A percentile compares a stretch with the other conserved stretches of the same genome.
Evolutionary conservation across 257 asterid genomes (phyloP).

Genomic region (Mitragyna speciosa): DNA sequence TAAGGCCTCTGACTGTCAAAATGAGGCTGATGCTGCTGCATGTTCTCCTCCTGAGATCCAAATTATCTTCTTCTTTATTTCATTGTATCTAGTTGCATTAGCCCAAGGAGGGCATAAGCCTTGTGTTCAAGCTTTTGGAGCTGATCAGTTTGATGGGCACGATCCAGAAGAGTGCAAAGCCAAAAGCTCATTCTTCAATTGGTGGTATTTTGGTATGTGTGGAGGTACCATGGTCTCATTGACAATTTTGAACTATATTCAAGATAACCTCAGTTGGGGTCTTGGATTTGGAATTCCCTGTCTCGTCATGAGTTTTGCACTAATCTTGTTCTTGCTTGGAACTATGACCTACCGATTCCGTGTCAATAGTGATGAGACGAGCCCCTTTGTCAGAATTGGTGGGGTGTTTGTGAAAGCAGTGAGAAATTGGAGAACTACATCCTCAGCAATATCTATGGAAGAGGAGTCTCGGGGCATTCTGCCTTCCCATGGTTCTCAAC

Average conservation of each 20-base stretch:
- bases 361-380: conserved; percentile 10
- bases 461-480: conserved; percentile 18
- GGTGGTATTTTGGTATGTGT: conserved; percentile 34
- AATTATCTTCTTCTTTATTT: conserved; percentile 24
- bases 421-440: conserved; percentile 18
- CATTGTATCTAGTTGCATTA: conserved; percentile 27
- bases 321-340: conserved; percentile 27
- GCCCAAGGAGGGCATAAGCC: conserved; percentile 37
- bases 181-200: conserved; percentile 32
- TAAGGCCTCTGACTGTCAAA: conserved; percentile 2
- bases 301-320: conserved; percentile 22
- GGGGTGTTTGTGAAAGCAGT: conserved; percentile 21
- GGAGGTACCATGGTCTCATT: conserved; percentile 9
- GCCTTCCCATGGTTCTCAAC: conserved; percentile 20
- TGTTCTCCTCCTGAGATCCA: conserved; percentile 27
- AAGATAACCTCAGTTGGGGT: conserved; percentile 34
- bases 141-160: conserved; percentile 33
- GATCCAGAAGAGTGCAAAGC: conserved; percentile 29
- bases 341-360: conserved; percentile 24
- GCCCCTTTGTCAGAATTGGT: conserved; percentile 21
- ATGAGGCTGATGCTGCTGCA: neutral
- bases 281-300: conserved; percentile 40
- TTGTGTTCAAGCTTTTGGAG: conserved; percentile 34
- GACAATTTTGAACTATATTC: conserved; percentile 24
- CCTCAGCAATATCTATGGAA: neutral